Conservation (phyloP, 2,329 filamentous ascomycete species). For the Ceratocystiopsis minuta region DNA sequence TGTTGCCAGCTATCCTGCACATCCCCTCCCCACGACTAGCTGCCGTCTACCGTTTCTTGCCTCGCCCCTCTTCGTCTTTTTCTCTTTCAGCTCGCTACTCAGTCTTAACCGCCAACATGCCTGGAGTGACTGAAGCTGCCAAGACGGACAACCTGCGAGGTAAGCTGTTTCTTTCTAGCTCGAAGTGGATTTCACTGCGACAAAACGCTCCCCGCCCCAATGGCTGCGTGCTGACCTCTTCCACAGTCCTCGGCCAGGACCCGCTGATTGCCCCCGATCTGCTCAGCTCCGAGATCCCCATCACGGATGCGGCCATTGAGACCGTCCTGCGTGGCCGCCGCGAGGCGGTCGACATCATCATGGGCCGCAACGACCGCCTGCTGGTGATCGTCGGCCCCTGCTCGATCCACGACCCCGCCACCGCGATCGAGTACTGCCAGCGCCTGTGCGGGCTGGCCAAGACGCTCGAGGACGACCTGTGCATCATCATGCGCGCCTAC, state of each 20-base stretch:
- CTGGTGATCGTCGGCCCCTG: slow-evolving; percentile 91
- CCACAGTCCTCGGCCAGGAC: slow-evolving; percentile 79
- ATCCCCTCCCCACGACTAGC: too few relatives aligned
- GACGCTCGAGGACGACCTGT: slow-evolving; percentile 66
- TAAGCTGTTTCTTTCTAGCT: slow-evolving; percentile 6
- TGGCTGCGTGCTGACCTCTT: background rate
- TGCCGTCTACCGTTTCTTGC: background rate
- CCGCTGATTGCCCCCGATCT: slow-evolving; percentile 79
- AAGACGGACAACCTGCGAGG: slow-evolving; percentile 22
- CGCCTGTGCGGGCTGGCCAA: slow-evolving; percentile 60
- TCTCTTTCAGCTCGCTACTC: background rate
- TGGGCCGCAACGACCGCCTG: slow-evolving; percentile 66
- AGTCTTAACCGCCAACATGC: too few relatives aligned
- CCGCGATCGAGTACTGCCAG: slow-evolving; percentile 73
- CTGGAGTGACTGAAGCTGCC: too few relatives aligned
- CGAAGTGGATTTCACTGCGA: background rate
- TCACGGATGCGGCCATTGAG: slow-evolving; percentile 40
- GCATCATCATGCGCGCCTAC: slow-evolving; percentile 95
- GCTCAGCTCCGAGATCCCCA: slow-evolving; percentile 71
- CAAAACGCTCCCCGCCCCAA: too few relatives aligned
- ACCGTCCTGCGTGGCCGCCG: slow-evolving; percentile 56
- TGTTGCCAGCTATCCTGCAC: too few relatives aligned
- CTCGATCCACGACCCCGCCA: slow-evolving; percentile 86
- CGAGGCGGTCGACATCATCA: slow-evolving; percentile 55
- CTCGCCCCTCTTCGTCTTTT: background rate